Evolutionary conservation across 768 basidiomycete genomes (phyloP), one percentile per base, ranked within the genome.

Genomic region (Tephrocybe sp.): DNA sequence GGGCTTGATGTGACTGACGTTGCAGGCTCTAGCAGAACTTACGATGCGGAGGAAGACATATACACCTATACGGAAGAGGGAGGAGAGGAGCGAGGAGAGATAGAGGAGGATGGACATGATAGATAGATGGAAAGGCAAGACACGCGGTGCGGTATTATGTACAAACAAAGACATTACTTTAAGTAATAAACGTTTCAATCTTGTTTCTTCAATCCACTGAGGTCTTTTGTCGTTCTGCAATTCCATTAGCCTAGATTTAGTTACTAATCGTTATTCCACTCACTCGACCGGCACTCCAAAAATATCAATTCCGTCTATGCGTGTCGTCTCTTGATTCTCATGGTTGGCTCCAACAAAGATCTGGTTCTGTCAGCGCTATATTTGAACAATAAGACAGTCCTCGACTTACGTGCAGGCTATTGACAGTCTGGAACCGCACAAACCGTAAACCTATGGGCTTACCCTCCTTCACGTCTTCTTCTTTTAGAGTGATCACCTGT

Each of bases 291-390:
- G 70, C 13, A 75, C 58, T 9, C 89, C 88, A 18, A 84, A 69
- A 11, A 89, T 62, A 59, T 90, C 87, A 38, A 90, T 67, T 22
- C 67, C 75, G 59, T 89, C 83, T 52, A 90, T 82, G 16, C 83
- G 72, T 4, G 87, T 87, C 59, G 78, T 72, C 5, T 89, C 85
- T 30, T 74, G 77, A 28, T 59, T 79, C 0, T 78, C 84, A 49
- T 87, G 83, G 54, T 88, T 88, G 5, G 80, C 80, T 28, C 68
- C 73, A 32, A 90, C 78, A 58, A 90, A 89, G 32, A 90, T 77
- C 86, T 89, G 51, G 11, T 34, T 11, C 7, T 40, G 26, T 40
- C 32, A 34, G 39, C 16, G n/a, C n/a, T n/a, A n/a, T n/a, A n/a
- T n/a, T n/a, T n/a, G n/a, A n/a, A n/a, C n/a, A n/a, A n/a, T n/a